Conservation (phyloP, 768 basidiomycete genomes). For the Termitomyces sp. region DNA sequence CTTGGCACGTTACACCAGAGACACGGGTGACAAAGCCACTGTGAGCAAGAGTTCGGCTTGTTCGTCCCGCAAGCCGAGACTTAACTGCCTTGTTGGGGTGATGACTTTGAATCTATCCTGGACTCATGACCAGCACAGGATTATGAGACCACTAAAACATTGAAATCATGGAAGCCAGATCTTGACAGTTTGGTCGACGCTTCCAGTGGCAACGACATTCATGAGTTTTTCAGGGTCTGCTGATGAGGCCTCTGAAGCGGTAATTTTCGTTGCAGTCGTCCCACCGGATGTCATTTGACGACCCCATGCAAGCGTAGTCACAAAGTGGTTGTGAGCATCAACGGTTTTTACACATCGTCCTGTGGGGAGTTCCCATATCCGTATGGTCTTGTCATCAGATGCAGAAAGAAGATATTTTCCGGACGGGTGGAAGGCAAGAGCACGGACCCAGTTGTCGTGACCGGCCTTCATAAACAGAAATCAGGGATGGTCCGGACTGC, state of each 20-base stretch:
- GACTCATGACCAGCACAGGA: neutral
- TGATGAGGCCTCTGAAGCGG: conserved; percentile 12
- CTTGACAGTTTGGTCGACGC: conserved; percentile 62
- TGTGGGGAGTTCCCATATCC: conserved; percentile 83
- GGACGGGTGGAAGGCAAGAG: conserved; percentile 82
- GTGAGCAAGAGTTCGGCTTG: conserved; percentile 5
- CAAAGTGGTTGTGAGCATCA: conserved; percentile 83
- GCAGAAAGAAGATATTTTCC: conserved; percentile 90
- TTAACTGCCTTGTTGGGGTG: neutral
- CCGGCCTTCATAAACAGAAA: conserved; percentile 40
- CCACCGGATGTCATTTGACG: conserved; percentile 42
- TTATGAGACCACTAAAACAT: conserved; percentile 3
- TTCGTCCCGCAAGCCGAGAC: conserved; percentile 1
- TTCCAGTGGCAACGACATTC: conserved; percentile 65
- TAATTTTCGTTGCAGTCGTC: conserved; percentile 26
- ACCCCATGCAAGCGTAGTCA: conserved; percentile 80
- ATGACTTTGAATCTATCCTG: neutral
- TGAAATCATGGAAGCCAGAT: conserved; percentile 50
- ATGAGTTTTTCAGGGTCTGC: conserved; percentile 52
- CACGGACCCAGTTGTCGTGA: conserved; percentile 90
- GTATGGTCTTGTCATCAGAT: conserved; percentile 87
- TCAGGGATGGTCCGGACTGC: conserved; percentile 3
- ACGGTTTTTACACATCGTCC: conserved; percentile 84
- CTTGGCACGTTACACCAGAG: conserved; percentile 8
- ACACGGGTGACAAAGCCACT: conserved; percentile 7